Evolutionary conservation across 2,329 filamentous ascomycete species (phyloP).

Genomic region (Xylaria sp.): DNA sequence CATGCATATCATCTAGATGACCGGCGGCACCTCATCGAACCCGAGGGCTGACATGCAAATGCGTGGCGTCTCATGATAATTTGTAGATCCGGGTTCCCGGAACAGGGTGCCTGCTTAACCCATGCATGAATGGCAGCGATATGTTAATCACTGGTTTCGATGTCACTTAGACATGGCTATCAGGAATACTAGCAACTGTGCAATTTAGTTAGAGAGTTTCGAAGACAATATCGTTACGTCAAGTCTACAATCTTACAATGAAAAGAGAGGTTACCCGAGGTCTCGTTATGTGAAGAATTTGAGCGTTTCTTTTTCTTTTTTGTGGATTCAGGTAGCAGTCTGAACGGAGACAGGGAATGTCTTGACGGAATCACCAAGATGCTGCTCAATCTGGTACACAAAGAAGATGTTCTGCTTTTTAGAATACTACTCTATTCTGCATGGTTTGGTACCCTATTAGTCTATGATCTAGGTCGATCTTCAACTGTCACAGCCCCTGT

Average conservation of each 20-base stretch:
- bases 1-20: slow-evolving; percentile 7
- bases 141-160: not conserved
- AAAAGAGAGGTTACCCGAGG: slow-evolving; percentile 6
- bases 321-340: not conserved
- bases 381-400: not conserved
- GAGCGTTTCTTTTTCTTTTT: slow-evolving; percentile 12
- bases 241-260: slow-evolving; percentile 5
- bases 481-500: slow-evolving; percentile 25
- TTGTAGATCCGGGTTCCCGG: slow-evolving; percentile 24
- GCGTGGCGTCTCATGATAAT: not conserved
- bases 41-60: not conserved
- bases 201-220: not conserved
- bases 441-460: not conserved
- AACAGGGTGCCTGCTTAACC: slow-evolving; percentile 17
- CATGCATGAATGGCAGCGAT: not conserved
- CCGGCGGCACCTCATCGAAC: slow-evolving; percentile 1
- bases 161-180: not conserved
- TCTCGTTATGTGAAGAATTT: not conserved
- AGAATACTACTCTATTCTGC: slow-evolving; percentile 21
- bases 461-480: not conserved
- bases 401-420: not conserved
- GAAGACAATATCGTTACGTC: not conserved
- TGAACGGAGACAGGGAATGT: not conserved
- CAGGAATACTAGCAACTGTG: not conserved
- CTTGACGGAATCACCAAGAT: slow-evolving; percentile 5